phyloP scores from a whole-genome alignment of 148 eudicot genomes.

The Chenopodium suecicum region DNA sequence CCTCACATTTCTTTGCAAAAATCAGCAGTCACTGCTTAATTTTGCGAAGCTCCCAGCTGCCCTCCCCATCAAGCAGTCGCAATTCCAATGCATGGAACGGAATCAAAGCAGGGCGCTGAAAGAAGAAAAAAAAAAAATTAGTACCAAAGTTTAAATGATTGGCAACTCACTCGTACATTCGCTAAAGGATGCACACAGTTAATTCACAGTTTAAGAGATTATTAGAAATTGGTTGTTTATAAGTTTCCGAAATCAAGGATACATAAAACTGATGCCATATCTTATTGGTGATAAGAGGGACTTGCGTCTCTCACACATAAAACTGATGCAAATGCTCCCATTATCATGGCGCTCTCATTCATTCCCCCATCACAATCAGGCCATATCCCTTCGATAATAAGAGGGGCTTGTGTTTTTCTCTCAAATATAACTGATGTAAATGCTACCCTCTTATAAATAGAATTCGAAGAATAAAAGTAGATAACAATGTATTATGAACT shows the following conservation, averaged over 20 bases:
- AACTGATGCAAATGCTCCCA: too few species aligned
- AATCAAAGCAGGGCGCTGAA: slow-evolving; percentile 92
- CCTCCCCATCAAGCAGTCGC: slow-evolving; percentile 90
- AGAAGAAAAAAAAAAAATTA: not conserved
- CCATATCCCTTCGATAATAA: not conserved
- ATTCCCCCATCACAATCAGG: not conserved
- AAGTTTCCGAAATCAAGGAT: not conserved
- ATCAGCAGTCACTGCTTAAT: slow-evolving; percentile 21
- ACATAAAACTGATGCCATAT: too few species aligned
- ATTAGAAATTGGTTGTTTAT: not conserved
- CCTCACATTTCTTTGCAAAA: not conserved
- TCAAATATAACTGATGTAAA: not conserved
- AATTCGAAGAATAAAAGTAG: too few species aligned
- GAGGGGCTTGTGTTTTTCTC: not conserved
- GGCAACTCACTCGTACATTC: not conserved
- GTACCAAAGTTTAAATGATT: not conserved
- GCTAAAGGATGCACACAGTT: not conserved
- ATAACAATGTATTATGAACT: not conserved
- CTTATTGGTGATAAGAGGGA: too few species aligned
- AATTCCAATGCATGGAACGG: slow-evolving; percentile 82
- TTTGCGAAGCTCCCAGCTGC: slow-evolving; percentile 88
- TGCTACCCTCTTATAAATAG: not conserved
- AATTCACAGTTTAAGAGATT: not conserved
- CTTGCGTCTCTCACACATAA: too few species aligned
- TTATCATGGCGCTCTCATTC: not conserved